Conservation (phyloP, 129 eudicot genomes). For the Ambrosia artemisiifolia region DNA sequence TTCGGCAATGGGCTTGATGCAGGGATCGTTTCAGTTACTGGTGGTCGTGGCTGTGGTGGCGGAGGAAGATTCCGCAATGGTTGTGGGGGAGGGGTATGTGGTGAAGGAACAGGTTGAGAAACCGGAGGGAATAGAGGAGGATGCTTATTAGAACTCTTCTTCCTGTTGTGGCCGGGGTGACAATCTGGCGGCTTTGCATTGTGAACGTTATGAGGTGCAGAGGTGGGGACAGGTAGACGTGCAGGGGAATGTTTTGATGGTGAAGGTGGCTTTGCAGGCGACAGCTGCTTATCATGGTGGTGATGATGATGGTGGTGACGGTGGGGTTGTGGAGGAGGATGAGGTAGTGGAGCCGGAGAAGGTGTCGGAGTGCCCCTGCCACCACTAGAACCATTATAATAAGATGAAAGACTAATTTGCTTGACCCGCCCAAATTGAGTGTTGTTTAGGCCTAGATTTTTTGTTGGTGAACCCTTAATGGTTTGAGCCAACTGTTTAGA, state of each 20-base stretch:
- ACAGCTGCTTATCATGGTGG: conserved; percentile 28
- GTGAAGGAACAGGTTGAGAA: conserved; percentile 49
- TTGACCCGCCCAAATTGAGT: conserved; percentile 87
- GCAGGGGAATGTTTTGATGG: conserved; percentile 47
- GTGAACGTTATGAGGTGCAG: conserved; percentile 38
- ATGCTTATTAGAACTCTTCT: conserved; percentile 40
- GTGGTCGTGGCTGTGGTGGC: conserved; percentile 26
- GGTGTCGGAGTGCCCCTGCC: conserved; percentile 44
- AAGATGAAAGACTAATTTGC: conserved; percentile 88
- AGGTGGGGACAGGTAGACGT: conserved; percentile 35
- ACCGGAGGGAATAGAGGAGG: conserved; percentile 46
- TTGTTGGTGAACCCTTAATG: conserved; percentile 62
- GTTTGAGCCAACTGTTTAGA: conserved; percentile 84
- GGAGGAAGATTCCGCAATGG: neutral
- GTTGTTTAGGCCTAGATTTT: conserved; percentile 88
- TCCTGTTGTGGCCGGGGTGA: conserved; percentile 34
- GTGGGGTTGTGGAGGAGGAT: conserved; percentile 42
- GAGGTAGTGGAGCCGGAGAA: conserved; percentile 59
- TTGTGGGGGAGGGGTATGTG: conserved; percentile 29
- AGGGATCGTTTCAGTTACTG: conserved; percentile 36
- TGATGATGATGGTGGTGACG: conserved; percentile 62
- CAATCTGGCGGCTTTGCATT: conserved; percentile 52
- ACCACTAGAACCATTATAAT: conserved; percentile 40
- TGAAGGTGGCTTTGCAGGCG: conserved; percentile 69
- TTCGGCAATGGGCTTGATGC: conserved; percentile 67